Percentiles rank a stretch among this genome's conserved stretches.
These are phyloP conservation scores for Astragalus membranaceus DNA, from an alignment of 306 rosid genomes.

Conservation along the genomic window DNA sequence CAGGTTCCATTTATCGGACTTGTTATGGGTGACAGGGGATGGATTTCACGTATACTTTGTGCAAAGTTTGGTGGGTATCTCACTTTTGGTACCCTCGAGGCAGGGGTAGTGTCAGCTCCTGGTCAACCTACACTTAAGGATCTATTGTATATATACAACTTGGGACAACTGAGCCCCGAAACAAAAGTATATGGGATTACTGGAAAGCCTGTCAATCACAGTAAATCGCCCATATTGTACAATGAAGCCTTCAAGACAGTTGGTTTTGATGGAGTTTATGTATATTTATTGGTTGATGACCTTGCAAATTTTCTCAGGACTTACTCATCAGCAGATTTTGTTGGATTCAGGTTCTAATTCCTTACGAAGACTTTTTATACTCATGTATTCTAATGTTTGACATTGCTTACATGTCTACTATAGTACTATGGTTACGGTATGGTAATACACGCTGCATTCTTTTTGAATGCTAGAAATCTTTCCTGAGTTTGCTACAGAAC, in stretches of 20 bases:
- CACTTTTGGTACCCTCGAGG: conserved; percentile 76
- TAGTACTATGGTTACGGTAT: conserved; percentile 1
- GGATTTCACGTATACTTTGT: conserved; percentile 73
- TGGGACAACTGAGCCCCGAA: conserved; percentile 57
- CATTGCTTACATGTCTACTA: background rate
- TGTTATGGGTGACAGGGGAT: conserved; percentile 91
- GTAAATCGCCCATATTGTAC: conserved; percentile 71
- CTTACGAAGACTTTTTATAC: conserved; percentile 13
- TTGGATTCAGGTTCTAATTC: conserved; percentile 76
- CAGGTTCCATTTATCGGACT: conserved; percentile 92
- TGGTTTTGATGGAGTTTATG: conserved; percentile 66
- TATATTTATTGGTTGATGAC: conserved; percentile 82
- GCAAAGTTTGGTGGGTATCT: conserved; percentile 91
- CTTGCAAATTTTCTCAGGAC: conserved; percentile 58
- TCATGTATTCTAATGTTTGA: conserved; percentile 10
- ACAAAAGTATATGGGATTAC: conserved; percentile 82
- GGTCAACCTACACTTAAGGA: conserved; percentile 89
- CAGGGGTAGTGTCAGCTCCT: conserved; percentile 85
- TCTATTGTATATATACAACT: conserved; percentile 63
- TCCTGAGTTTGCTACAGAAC: conserved; percentile 2
- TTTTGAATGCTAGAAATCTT: conserved; percentile 9
- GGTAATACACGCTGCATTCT: conserved; percentile 1
- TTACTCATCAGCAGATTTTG: conserved; percentile 75
- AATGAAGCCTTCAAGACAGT: conserved; percentile 75
- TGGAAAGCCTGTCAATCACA: conserved; percentile 91